These are phyloP conservation scores for Sideroxylon spinosum DNA, from an alignment of 179 eudicot genomes.

Conservation along the genomic window DNA sequence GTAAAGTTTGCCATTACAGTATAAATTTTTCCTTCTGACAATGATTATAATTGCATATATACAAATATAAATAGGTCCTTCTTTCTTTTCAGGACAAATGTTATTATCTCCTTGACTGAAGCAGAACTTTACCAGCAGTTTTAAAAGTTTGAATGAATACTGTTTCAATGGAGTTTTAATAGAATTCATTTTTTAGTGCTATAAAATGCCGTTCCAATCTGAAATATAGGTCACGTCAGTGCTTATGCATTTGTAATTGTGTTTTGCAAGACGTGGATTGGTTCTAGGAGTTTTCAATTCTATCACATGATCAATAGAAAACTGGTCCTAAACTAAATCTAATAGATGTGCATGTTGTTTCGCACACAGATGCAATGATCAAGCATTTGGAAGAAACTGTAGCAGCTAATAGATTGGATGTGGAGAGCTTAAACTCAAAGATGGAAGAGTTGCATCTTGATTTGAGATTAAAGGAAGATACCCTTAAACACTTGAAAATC, in stretches of 20 bases:
- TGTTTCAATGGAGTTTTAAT: neutral
- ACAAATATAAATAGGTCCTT: neutral
- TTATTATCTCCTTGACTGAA: neutral
- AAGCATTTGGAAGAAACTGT: slow-evolving; percentile 59
- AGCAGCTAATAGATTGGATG: slow-evolving; percentile 34
- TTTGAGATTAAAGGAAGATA: slow-evolving; percentile 56
- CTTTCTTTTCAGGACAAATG: neutral
- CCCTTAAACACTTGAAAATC: slow-evolving; percentile 38
- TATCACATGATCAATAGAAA: slow-evolving; percentile 2
- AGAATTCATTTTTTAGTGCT: neutral
- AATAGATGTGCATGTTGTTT: slow-evolving; percentile 2
- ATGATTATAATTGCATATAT: neutral
- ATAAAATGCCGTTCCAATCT: neutral
- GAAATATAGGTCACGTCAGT: neutral
- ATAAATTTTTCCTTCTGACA: neutral
- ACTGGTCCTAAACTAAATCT: neutral
- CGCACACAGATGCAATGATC: slow-evolving; percentile 51
- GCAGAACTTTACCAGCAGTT: neutral
- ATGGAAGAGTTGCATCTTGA: slow-evolving; percentile 48
- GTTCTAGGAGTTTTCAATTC: neutral
- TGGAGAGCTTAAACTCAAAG: slow-evolving; percentile 47
- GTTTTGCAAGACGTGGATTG: neutral
- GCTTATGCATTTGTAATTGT: neutral
- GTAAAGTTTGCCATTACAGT: neutral
- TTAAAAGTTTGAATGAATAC: neutral